Base-by-base conservation (phyloP, 768 basidiomycete species). In the Xerocomellus intermedius region DNA sequence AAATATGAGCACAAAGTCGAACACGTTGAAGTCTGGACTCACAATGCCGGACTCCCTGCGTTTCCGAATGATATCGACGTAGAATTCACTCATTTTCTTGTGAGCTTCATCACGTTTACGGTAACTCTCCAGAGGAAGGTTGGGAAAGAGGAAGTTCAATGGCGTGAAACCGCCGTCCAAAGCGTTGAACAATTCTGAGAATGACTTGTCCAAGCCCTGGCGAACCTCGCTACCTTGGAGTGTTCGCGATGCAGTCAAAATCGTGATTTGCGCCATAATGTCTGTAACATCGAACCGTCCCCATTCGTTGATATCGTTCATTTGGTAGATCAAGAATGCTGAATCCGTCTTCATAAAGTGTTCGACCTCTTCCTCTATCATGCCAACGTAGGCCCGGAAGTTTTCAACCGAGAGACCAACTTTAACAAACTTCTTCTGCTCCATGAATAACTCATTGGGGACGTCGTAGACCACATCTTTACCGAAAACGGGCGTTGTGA, bases 391-490 rank as follows among this genome's bases (percentile, higher is more conserved):
- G 30, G 85, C 79, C 41, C 87, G 83, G 71, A 99, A 85, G 72
- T 95, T 95, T 26, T 98, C 95, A 13, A 83, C 85, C 12, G 94
- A 91, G 21, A 99, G 83, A 22, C 97, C 95, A 57, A 94, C 86
- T 76, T 99, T 99, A 73, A 98, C 88, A 67, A 98, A 98, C 69
- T 89, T 90, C 80, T 99, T 99, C 72, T 99, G 97, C 65, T 99
- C 94, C 95, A 99, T 98, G 73, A 99, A 86, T 42, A 90, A 75
- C 44, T 95, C 91, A 71, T 98, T 98, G 32, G 97, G 96, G 48
- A 91, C 86, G 64, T 98, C 97, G 69, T 98, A 99, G 12, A 98
- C 95, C 43, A 99, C 97, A 44, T 92, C 95, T 67, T 93, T 94
- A 42, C 97, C 97, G 65, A 99, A 99, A 13, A 98, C 86, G 5